These are phyloP conservation scores for Globomyces pollinis-pini DNA, from an alignment of 192 early-diverging fungal species.

Conservation along the genomic window DNA sequence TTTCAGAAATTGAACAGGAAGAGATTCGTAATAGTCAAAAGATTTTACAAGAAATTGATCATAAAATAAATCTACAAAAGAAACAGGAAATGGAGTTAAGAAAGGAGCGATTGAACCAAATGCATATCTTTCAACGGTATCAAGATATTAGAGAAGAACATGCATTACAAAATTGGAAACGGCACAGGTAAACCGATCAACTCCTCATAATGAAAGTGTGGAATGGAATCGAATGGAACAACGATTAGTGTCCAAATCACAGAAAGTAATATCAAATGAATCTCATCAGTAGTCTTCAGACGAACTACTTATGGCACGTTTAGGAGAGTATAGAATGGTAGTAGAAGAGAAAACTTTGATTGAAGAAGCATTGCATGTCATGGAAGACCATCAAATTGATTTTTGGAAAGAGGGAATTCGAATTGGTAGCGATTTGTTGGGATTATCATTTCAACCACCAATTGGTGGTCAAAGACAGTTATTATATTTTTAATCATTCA, in stretches of 20 bases:
- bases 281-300: background rate
- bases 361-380: conserved; percentile 32
- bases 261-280: background rate
- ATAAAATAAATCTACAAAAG: background rate
- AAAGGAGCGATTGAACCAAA: conserved; percentile 2
- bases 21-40: background rate
- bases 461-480: conserved; percentile 38
- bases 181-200: no score
- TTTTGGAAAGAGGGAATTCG: conserved; percentile 45
- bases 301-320: conserved; percentile 35
- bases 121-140: conserved; percentile 10
- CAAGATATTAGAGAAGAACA: conserved; percentile 16
- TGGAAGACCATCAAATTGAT: conserved; percentile 38
- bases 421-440: conserved; percentile 47
- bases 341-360: conserved; percentile 42
- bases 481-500: background rate
- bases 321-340: conserved; percentile 34
- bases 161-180: conserved; percentile 13
- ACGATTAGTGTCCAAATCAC: background rate
- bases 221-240: conserved; percentile 13
- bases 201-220: no score
- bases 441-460: conserved; percentile 36
- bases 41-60: background rate
- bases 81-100: background rate
- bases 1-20: no score